Conservation (phyloP, 2,329 filamentous ascomycete genomes). For the Sporothrix humicola region DNA sequence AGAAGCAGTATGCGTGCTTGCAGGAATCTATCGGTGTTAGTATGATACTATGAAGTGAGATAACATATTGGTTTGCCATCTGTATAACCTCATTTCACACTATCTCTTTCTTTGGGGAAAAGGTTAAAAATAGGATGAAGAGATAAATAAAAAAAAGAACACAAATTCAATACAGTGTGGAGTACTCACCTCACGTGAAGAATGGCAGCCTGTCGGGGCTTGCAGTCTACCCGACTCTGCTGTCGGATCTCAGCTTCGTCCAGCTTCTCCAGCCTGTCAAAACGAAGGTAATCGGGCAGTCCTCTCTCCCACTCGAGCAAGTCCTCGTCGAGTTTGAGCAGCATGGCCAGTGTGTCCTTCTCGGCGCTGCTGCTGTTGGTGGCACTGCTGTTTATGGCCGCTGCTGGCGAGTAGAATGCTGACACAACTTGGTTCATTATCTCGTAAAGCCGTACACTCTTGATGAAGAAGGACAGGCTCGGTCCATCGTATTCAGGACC, state of each 20-base stretch:
- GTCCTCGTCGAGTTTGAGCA: background rate
- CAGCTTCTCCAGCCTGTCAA: background rate
- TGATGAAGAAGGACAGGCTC: background rate
- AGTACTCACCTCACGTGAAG: background rate
- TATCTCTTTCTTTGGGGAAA: no score
- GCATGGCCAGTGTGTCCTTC: background rate
- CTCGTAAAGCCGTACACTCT: background rate
- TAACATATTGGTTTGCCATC: no score
- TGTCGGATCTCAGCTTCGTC: background rate
- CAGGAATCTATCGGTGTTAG: background rate
- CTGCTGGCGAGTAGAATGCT: background rate
- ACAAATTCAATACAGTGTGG: no score
- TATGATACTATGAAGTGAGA: no score
- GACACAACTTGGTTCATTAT: constrained; percentile 3
- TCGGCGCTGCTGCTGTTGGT: background rate
- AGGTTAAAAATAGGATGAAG: no score
- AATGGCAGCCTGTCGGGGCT: background rate
- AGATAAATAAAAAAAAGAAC: no score
- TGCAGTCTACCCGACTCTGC: background rate
- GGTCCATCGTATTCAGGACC: background rate
- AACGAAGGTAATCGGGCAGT: background rate
- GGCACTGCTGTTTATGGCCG: background rate
- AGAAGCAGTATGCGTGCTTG: background rate
- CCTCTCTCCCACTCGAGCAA: constrained; percentile 1
- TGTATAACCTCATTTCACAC: no score